phyloP scores from a whole-genome alignment of 495 filamentous ascomycete genomes.

The Stereocaulon alpinum region DNA sequence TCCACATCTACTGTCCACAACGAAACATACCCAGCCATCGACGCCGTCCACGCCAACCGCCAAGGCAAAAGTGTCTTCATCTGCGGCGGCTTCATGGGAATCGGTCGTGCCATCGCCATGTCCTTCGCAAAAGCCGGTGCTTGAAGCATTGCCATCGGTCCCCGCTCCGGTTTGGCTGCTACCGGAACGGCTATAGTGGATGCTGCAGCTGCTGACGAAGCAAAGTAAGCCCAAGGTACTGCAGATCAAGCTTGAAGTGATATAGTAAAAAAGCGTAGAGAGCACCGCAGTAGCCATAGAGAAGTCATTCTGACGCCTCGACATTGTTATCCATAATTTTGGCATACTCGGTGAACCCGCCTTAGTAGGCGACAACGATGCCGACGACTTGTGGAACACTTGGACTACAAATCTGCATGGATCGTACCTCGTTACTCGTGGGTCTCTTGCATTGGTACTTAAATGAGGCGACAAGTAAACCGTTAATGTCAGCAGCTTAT shows the following conservation, averaged over 20 bases:
- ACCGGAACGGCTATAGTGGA: slow-evolving; percentile 30
- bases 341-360: slow-evolving; percentile 23
- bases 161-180: slow-evolving; percentile 30
- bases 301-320: slow-evolving; percentile 35
- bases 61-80: slow-evolving; percentile 38
- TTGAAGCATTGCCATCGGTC: slow-evolving; percentile 33
- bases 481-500: slow-evolving; percentile 28
- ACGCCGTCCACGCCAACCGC: slow-evolving; percentile 30
- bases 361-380: slow-evolving; percentile 23
- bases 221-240: slow-evolving; percentile 27
- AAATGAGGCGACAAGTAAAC: slow-evolving; percentile 29
- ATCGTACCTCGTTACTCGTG: slow-evolving; percentile 30
- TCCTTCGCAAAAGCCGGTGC: slow-evolving; percentile 36
- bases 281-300: slow-evolving; percentile 31
- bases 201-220: slow-evolving; percentile 27
- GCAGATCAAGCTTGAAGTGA: slow-evolving; percentile 35
- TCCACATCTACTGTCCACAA: slow-evolving; percentile 22
- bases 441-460: slow-evolving; percentile 37
- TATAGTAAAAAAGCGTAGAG: slow-evolving; percentile 30
- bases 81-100: slow-evolving; percentile 39
- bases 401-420: slow-evolving; percentile 38
- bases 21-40: slow-evolving; percentile 30
- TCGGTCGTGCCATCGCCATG: slow-evolving; percentile 41
- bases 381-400: slow-evolving; percentile 34
- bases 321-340: slow-evolving; percentile 43